These are phyloP conservation scores for Corynespora cassiicola DNA, from an alignment of 2,329 filamentous ascomycete genomes.

Conservation along the genomic window DNA sequence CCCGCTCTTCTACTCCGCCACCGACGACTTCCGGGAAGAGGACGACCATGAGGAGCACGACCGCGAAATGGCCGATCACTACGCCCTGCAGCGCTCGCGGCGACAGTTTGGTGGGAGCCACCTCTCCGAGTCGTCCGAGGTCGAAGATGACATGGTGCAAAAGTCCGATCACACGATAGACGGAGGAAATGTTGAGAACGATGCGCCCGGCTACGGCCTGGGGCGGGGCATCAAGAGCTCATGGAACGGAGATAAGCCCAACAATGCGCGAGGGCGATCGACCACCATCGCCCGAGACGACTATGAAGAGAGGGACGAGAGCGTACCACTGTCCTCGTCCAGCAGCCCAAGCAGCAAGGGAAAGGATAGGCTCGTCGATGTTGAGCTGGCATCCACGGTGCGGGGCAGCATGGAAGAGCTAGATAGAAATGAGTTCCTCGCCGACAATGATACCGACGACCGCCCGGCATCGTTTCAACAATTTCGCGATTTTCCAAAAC, in stretches of 20 bases:
- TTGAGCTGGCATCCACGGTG: conserved; percentile 76
- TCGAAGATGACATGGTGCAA: conserved; percentile 70
- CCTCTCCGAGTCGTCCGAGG: conserved; percentile 83
- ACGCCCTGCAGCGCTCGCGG: conserved; percentile 87
- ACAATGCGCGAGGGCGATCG: conserved; percentile 47
- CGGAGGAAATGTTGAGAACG: conserved; percentile 49
- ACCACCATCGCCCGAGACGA: conserved; percentile 39
- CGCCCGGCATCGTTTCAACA: conserved; percentile 64
- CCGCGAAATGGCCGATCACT: conserved; percentile 90
- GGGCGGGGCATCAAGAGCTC: conserved; percentile 63
- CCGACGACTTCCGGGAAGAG: conserved; percentile 90
- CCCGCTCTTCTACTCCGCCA: conserved; percentile 90
- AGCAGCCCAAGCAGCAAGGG: conserved; percentile 59
- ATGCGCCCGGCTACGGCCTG: conserved; percentile 47
- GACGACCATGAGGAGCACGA: conserved; percentile 92
- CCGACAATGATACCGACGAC: conserved; percentile 55
- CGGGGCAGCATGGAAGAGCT: conserved; percentile 53
- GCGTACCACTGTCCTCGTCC: conserved; percentile 49
- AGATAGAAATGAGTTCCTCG: conserved; percentile 39
- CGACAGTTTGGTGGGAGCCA: conserved; percentile 85
- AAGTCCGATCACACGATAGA: conserved; percentile 59
- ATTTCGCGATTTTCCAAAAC: conserved; percentile 56
- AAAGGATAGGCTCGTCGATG: conserved; percentile 78
- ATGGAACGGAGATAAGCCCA: conserved; percentile 59
- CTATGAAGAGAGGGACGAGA: conserved; percentile 47